These are phyloP conservation scores for Clonostachys sp. DNA, from an alignment of 2,329 filamentous ascomycete genomes.

Conservation along the genomic window DNA sequence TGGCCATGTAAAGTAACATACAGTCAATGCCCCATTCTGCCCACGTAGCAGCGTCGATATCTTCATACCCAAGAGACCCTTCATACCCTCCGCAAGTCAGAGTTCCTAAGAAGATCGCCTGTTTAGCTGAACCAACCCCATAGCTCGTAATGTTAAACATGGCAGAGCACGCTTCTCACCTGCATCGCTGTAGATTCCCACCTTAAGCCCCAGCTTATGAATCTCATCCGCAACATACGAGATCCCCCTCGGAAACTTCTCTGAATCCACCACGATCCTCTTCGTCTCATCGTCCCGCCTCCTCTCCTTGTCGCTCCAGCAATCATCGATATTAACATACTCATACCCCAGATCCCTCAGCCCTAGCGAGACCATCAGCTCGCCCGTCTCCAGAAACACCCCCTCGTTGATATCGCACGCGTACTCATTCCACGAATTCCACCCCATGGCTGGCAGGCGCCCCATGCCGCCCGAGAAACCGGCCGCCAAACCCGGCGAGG, in stretches of 20 bases:
- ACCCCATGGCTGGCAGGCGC: conserved; percentile 34
- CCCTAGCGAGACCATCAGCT: conserved; percentile 41
- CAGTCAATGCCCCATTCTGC: conserved; percentile 55
- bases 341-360: conserved; percentile 49
- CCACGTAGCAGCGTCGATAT: conserved; percentile 52
- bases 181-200: conserved; percentile 59
- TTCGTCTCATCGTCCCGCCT: conserved; percentile 29
- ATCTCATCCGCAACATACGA: conserved; percentile 45
- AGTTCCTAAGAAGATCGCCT: conserved; percentile 6
- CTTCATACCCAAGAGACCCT: conserved; percentile 51
- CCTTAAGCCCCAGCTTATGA: conserved; percentile 52
- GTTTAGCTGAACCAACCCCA: neutral
- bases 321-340: conserved; percentile 60
- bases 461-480: neutral
- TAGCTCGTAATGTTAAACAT: conserved; percentile 1
- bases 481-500: conserved; percentile 12
- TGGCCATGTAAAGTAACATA: conserved; percentile 12
- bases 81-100: conserved; percentile 18
- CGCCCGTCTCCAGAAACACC: conserved; percentile 39
- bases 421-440: conserved; percentile 50
- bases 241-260: conserved; percentile 56
- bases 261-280: conserved; percentile 38
- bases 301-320: conserved; percentile 43
- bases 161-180: conserved; percentile 18
- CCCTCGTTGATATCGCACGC: conserved; percentile 43